Conservation (phyloP, 2,329 filamentous ascomycete species). For the Beauveria bassiana region DNA sequence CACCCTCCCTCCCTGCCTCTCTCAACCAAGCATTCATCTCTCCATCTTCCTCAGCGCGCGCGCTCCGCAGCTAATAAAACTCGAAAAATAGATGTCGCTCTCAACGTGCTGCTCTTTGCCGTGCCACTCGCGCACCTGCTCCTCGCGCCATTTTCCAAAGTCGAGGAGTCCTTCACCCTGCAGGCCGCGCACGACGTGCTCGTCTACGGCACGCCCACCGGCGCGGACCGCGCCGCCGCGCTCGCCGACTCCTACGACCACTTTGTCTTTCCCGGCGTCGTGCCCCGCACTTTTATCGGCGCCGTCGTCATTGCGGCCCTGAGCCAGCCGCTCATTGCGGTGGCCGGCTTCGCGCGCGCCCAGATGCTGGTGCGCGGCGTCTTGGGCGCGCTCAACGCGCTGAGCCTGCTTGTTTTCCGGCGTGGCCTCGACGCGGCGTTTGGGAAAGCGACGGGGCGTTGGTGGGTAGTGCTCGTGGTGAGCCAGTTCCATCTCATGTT, state of each 20-base stretch:
- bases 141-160: slow-evolving; percentile 84
- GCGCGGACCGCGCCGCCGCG: slow-evolving; percentile 39
- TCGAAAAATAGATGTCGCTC: slow-evolving; percentile 16
- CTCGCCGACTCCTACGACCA: slow-evolving; percentile 73
- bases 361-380: slow-evolving; percentile 64
- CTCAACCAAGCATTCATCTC: not conserved
- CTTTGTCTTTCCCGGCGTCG: slow-evolving; percentile 79
- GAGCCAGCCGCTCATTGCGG: slow-evolving; percentile 56
- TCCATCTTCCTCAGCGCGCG: not conserved
- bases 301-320: slow-evolving; percentile 66
- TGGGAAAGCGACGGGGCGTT: slow-evolving; percentile 60
- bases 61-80: not conserved
- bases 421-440: slow-evolving; percentile 56
- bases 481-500: slow-evolving; percentile 90
- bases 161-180: slow-evolving; percentile 97
- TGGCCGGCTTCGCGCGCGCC: slow-evolving; percentile 47
- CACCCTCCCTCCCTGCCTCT: not conserved
- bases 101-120: slow-evolving; percentile 33
- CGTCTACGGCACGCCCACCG: slow-evolving; percentile 64
- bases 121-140: slow-evolving; percentile 63
- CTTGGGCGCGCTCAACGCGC: slow-evolving; percentile 69
- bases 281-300: slow-evolving; percentile 85
- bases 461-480: slow-evolving; percentile 72
- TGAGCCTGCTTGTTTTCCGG: slow-evolving; percentile 58
- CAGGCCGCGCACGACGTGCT: slow-evolving; percentile 90